Percentiles rank a stretch among this genome's conserved stretches.
These are phyloP conservation scores for Starmerella sirachaensis DNA, from an alignment of 805 yeast genomes.

Conservation along the genomic window DNA sequence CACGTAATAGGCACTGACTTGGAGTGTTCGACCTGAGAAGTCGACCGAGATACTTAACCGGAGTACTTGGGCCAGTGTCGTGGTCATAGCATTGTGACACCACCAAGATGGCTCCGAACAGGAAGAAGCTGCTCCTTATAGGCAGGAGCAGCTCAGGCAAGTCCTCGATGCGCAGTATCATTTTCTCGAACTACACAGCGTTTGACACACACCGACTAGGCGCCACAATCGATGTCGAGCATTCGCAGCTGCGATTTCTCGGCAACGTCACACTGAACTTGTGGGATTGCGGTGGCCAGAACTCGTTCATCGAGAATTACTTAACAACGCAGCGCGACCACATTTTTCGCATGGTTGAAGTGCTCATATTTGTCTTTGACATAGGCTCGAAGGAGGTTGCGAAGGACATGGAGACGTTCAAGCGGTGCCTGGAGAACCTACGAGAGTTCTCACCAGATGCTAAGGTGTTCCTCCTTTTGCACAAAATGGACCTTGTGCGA, in stretches of 20 bases:
- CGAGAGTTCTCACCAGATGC: slow-evolving; percentile 81
- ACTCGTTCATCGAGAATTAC: slow-evolving; percentile 90
- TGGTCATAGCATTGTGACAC: too few species aligned
- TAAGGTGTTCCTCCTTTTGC: slow-evolving; percentile 79
- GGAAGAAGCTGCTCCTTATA: slow-evolving; percentile 56
- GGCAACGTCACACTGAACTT: slow-evolving; percentile 91
- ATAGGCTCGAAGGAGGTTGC: slow-evolving; percentile 85
- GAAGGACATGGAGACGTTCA: slow-evolving; percentile 86
- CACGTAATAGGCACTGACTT: too few species aligned
- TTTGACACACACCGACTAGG: slow-evolving; percentile 91
- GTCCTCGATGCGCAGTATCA: slow-evolving; percentile 93
- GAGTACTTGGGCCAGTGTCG: too few species aligned
- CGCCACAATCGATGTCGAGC: slow-evolving; percentile 98
- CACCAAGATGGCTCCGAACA: slow-evolving; percentile 20
- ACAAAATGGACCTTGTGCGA: slow-evolving; percentile 93
- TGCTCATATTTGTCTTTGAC: slow-evolving; percentile 88
- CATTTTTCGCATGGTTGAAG: slow-evolving; percentile 90
- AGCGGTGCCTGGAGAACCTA: slow-evolving; percentile 67
- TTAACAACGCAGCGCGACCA: slow-evolving; percentile 80
- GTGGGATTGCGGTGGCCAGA: slow-evolving; percentile 97
- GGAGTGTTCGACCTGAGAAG: too few species aligned
- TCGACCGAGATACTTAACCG: too few species aligned
- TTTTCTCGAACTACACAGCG: slow-evolving; percentile 88
- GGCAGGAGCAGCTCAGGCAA: slow-evolving; percentile 97
- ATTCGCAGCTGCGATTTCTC: slow-evolving; percentile 79